Evolutionary conservation across 495 filamentous ascomycete genomes (phyloP).

Genomic region (Aspergillus ellipticus): DNA sequence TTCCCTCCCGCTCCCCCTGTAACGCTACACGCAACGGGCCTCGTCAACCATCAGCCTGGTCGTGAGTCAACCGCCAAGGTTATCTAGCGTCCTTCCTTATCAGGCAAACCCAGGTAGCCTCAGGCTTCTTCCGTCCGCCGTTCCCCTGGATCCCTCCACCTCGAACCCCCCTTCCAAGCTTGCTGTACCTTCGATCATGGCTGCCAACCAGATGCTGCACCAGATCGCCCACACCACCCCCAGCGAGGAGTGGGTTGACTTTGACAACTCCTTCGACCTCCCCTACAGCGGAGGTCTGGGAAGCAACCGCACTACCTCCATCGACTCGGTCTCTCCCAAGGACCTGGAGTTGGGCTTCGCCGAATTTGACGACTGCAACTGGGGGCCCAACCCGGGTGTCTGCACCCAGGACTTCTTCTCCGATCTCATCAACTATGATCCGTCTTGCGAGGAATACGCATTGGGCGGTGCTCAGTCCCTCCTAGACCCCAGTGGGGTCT

Average conservation of each 20-base stretch:
- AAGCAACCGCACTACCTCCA: conserved; percentile 30
- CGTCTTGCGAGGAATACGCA: conserved; percentile 20
- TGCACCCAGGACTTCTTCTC: conserved; percentile 24
- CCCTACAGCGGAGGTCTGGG: conserved; percentile 28
- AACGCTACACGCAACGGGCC: too few relatives aligned
- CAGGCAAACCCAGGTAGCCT: background rate
- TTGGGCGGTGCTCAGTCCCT: conserved; percentile 20
- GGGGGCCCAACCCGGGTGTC: conserved; percentile 20
- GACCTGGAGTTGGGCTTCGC: conserved; percentile 29
- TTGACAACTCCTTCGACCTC: conserved; percentile 40
- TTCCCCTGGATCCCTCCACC: background rate
- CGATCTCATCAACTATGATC: conserved; percentile 27
- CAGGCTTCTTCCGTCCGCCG: background rate
- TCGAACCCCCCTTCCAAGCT: background rate
- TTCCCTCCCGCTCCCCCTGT: too few relatives aligned
- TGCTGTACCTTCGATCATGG: conserved; percentile 12
- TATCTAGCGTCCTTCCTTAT: background rate
- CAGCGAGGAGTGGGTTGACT: conserved; percentile 35
- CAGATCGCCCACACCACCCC: conserved; percentile 21
- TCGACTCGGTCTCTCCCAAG: conserved; percentile 32
- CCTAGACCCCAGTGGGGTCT: conserved; percentile 21
- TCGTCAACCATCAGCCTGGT: background rate
- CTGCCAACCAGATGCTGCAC: conserved; percentile 20
- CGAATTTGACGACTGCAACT: conserved; percentile 21
- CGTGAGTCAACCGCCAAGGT: background rate